phyloP scores from a whole-genome alignment of 1,284 basidiomycete genomes.

The Malassezia vespertilionis region DNA sequence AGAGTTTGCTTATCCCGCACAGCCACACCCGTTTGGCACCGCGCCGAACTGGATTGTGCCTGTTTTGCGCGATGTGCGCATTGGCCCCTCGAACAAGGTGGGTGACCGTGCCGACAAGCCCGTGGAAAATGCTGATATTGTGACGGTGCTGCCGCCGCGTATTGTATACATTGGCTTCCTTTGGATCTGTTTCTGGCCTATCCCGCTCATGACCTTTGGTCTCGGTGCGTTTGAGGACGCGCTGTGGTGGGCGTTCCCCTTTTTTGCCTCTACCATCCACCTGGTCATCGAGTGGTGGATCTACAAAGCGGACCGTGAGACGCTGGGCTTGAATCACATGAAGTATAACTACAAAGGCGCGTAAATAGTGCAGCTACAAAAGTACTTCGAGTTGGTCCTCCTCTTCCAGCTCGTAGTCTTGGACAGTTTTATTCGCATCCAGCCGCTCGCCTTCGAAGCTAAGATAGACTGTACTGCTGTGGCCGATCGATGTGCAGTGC shows the following conservation, averaged over 20 bases:
- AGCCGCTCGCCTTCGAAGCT: conserved; percentile 22
- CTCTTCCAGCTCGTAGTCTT: conserved; percentile 25
- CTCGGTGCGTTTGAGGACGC: conserved; percentile 41
- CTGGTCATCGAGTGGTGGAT: conserved; percentile 31
- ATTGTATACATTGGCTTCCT: conserved; percentile 38
- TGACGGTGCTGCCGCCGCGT: conserved; percentile 23
- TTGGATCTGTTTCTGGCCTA: conserved; percentile 24
- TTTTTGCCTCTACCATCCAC: conserved; percentile 23
- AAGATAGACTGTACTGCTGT: too few relatives aligned
- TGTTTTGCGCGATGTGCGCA: conserved; percentile 33
- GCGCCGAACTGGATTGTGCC: conserved; percentile 37
- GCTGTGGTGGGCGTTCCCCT: conserved; percentile 40
- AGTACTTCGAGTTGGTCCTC: conserved; percentile 18
- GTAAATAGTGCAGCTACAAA: conserved; percentile 16
- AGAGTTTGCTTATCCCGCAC: conserved; percentile 23
- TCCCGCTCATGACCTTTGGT: conserved; percentile 43
- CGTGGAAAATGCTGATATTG: conserved; percentile 15
- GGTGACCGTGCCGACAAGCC: conserved; percentile 17
- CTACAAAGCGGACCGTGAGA: conserved; percentile 26
- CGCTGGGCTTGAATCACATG: conserved; percentile 30
- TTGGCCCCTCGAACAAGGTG: conserved; percentile 18
- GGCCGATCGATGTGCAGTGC: too few relatives aligned
- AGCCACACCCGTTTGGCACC: conserved; percentile 42
- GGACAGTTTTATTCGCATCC: conserved; percentile 12
- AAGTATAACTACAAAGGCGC: conserved; percentile 44